Evolutionary conservation across 345 rosid species (phyloP), one percentile per base, ranked within the genome.

Genomic region (Euphorbia pulcherrima): DNA sequence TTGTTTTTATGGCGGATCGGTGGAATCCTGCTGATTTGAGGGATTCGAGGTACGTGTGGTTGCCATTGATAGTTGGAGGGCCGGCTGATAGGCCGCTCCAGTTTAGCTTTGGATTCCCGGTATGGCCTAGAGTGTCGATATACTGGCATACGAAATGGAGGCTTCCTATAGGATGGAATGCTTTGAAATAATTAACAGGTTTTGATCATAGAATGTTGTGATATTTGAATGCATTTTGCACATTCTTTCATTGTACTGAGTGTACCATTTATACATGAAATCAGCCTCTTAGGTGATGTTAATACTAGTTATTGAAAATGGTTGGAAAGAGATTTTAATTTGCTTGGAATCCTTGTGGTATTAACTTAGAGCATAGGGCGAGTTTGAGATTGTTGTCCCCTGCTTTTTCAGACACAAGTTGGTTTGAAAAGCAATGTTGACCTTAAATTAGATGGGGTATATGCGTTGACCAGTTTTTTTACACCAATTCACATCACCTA

Each of bases 131-230:
- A 71, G 95, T 90, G 29, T 94, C 96, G 8, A 89, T 94, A 55
- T 89, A 86, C 72, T 90, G 99, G 96, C 97, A 94, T 60, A 82
- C 80, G 70, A 94, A 83, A 75, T 94, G 99, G 99, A 83, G 79
- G 64, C 85, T 90, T 59, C 97, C 97, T 69, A 65, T 68, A 18
- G 72, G 67, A 33, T 65, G 72, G 83, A 81, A 77, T 27, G 67
- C 35, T 47, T 63, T 55, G 53, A 76, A 62, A 59, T 74, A 51
- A 82, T 5, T 52, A n/a, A n/a, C n/a, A n/a, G 58, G 61, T 62
- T 29, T 57, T n/a, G n/a, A n/a, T n/a, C n/a, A n/a, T n/a, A n/a
- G n/a, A n/a, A n/a, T n/a, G n/a, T n/a, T 76, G 71, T 63, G 60
- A 66, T 67, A 74, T n/a, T n/a, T n/a, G n/a, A n/a, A 72, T 46